A percentile compares a stretch with the other conserved stretches of the same genome.
These are phyloP conservation scores for Nitzschia putrida DNA, from an alignment of 108 stramenopile genomes.

Conservation along the genomic window DNA sequence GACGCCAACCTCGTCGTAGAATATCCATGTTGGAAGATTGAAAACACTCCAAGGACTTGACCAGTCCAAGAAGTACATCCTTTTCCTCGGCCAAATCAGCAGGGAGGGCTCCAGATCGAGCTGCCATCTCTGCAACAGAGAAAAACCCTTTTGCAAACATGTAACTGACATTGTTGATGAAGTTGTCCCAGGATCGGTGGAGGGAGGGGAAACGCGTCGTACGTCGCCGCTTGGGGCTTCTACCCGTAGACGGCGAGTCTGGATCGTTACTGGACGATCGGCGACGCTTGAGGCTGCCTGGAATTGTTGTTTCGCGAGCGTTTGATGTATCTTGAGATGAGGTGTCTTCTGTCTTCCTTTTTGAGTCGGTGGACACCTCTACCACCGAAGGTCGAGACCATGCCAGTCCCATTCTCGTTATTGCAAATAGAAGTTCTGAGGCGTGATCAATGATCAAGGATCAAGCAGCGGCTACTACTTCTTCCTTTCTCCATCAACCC, in stretches of 20 bases:
- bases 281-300: background rate
- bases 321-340: too few species aligned
- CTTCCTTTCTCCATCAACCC: too few species aligned
- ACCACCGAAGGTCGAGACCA: too few species aligned
- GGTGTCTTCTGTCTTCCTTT: too few species aligned
- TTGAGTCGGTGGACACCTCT: too few species aligned
- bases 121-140: slow-evolving; percentile 14
- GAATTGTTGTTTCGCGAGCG: too few species aligned
- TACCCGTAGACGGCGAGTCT: background rate
- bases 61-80: background rate
- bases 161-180: background rate
- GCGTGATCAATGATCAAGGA: too few species aligned
- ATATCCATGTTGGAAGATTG: slow-evolving; percentile 17
- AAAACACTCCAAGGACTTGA: slow-evolving; percentile 16
- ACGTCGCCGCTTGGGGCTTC: background rate
- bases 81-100: slow-evolving; percentile 10
- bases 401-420: too few species aligned
- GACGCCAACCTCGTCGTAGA: slow-evolving; percentile 27
- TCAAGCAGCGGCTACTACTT: too few species aligned
- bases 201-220: background rate
- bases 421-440: too few species aligned
- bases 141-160: slow-evolving; percentile 3
- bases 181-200: background rate
- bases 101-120: background rate
- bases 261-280: background rate